Conservation (phyloP, 345 rosid genomes). For the Melaleuca quinquenervia region DNA sequence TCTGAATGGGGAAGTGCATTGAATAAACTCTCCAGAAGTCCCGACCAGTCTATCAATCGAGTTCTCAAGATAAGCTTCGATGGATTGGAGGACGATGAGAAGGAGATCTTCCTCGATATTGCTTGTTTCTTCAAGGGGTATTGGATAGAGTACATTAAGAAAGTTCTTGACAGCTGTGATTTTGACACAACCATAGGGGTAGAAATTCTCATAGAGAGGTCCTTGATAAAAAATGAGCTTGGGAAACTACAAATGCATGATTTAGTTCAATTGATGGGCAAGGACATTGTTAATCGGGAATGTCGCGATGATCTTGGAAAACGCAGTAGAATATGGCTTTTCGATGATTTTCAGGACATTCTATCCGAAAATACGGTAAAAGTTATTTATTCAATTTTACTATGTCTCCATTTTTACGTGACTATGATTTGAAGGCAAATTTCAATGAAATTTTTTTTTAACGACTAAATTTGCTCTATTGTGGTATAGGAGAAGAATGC, state of each 20-base stretch:
- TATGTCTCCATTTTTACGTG: neutral
- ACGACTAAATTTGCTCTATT: too few species aligned
- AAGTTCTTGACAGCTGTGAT: neutral
- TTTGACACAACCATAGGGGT: neutral
- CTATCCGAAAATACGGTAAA: neutral
- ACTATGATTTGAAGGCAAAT: neutral
- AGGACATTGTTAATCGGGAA: neutral
- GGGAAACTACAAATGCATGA: neutral
- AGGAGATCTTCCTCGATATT: neutral
- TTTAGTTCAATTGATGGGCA: neutral
- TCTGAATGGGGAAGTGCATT: neutral
- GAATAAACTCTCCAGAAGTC: neutral
- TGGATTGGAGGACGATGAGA: neutral
- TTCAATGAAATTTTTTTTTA: neutral
- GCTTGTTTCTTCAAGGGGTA: neutral
- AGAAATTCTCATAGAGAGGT: neutral
- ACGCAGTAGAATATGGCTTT: neutral
- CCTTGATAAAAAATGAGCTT: neutral
- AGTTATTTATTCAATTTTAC: neutral
- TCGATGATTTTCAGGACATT: neutral
- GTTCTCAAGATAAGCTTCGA: neutral
- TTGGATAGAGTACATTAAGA: fast-evolving
- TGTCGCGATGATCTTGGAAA: neutral
- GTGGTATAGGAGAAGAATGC: neutral
- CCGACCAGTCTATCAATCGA: neutral